Evolutionary conservation across 1,284 basidiomycete genomes (phyloP).

Genomic region (Bjerkandera adusta): DNA sequence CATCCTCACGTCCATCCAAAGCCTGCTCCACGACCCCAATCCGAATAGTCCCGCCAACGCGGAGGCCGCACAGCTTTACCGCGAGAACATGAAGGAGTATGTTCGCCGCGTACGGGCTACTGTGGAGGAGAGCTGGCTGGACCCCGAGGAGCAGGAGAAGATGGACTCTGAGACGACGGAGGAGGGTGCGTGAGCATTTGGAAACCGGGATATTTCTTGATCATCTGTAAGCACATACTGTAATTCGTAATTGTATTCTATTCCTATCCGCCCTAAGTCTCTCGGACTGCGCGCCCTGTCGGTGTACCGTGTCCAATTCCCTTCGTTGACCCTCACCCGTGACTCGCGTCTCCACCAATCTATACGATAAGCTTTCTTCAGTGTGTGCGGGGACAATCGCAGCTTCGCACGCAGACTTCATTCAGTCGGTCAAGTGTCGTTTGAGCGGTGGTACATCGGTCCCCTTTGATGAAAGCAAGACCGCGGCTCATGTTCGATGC

Average conservation of each 20-base stretch:
- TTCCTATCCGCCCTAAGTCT: too few species aligned
- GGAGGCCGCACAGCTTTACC: slow-evolving; percentile 93
- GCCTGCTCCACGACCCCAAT: slow-evolving; percentile 95
- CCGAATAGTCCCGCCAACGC: slow-evolving; percentile 98
- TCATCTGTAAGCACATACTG: not conserved
- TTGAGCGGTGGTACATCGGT: too few species aligned
- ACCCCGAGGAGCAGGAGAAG: slow-evolving; percentile 68
- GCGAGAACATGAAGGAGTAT: slow-evolving; percentile 99
- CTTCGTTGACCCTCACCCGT: too few species aligned
- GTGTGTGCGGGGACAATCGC: too few species aligned
- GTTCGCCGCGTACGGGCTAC: slow-evolving; percentile 89
- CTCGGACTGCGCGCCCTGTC: too few species aligned
- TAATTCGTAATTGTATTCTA: not conserved
- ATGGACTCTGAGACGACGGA: slow-evolving; percentile 26
- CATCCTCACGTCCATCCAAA: slow-evolving; percentile 95
- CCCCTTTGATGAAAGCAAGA: too few species aligned
- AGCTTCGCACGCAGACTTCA: too few species aligned
- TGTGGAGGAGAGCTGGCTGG: slow-evolving; percentile 90
- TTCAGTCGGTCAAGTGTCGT: too few species aligned
- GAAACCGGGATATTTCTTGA: not conserved
- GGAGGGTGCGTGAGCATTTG: not conserved
- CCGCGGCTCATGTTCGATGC: too few species aligned
- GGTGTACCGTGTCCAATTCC: too few species aligned
- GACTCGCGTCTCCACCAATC: too few species aligned
- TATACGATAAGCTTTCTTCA: too few species aligned